phyloP scores from a whole-genome alignment of 306 rosid species.

The Cyclanthera cordifolia region DNA sequence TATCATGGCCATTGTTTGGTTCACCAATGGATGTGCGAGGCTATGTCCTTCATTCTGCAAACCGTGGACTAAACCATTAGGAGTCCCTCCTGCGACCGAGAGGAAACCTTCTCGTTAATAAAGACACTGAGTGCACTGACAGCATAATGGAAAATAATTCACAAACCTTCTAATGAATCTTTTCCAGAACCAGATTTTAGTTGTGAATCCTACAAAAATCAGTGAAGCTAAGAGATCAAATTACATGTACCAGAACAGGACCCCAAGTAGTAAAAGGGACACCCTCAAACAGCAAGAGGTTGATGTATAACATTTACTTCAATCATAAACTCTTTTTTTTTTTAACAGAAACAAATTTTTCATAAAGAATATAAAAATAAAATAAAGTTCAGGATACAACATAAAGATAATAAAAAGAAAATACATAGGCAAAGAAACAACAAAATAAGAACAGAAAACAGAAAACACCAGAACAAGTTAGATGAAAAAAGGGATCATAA shows the following conservation, averaged over 20 bases:
- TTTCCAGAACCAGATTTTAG: conserved; percentile 67
- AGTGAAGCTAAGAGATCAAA: conserved; percentile 17
- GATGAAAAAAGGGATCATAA: no score
- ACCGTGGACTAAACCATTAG: conserved; percentile 64
- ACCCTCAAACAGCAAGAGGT: not conserved
- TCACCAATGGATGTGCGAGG: conserved; percentile 46
- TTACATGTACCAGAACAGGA: not conserved
- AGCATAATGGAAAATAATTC: conserved; percentile 21
- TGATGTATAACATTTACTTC: not conserved
- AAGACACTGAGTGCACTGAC: conserved; percentile 5
- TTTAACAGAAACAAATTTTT: no score
- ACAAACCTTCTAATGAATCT: conserved; percentile 80
- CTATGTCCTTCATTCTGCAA: conserved; percentile 72
- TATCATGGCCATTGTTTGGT: conserved; percentile 49
- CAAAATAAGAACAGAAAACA: no score
- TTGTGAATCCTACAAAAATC: conserved; percentile 57
- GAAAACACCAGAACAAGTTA: no score
- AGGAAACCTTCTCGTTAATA: conserved; percentile 9
- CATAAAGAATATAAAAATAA: no score
- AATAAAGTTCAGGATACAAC: no score
- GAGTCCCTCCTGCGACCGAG: conserved; percentile 56
- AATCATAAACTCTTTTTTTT: no score
- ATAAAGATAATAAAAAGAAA: no score
- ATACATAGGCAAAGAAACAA: no score
- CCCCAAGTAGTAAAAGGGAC: not conserved